Base-by-base conservation (phyloP, 2,329 filamentous ascomycete species). In the Colletotrichum agaves region DNA sequence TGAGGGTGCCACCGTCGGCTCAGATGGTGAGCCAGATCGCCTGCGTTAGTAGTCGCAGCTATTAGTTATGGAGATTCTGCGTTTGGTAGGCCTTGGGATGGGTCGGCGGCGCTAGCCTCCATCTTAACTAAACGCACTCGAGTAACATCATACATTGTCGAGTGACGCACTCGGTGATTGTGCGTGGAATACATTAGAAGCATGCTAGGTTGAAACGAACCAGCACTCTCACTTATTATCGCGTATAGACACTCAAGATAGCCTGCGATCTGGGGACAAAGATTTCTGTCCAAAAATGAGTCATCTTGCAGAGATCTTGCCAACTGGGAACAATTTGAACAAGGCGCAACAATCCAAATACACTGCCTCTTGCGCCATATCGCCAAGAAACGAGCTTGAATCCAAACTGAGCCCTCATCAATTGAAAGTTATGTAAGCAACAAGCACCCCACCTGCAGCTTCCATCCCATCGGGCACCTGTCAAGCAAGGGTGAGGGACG, bases 401-500 rank as follows among this genome's bases (percentile, higher is more conserved):
- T 12, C 13, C 35, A 3, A 13, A 4, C 1, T 37, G 12, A 37
- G 35, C 10, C 5, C 10, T 11, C 11, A 19, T 0, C 7, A 52
- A 17, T 44, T 3, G 23, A 27, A 19, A 23, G 19, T 61, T 41
- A 52, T 17, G 27, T 41, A 52, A 61, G 21, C 46, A 23, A 17
- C 13, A 6, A n/a, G 6, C 23, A 37, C 23, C 12, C 49, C 59
- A 62, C 47, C 15, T 12, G 59, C 58, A 63, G 44, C 59, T 67
- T 57, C 43, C 19, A 31, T 27, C 27, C 27, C 27, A 7, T 8
- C 19, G 39, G 13, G 35, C 35, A 37, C 35, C 49, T 53, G 47
- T 37, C 58, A 53, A 35, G 47, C 47, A 33, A 31, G 64, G 64
- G 64, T 65, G 33, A 43, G 55, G 65, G 61, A 68, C 65, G 65